Base-by-base conservation (phyloP, 2,329 filamentous ascomycete species). In the Hypoxylon sp. region DNA sequence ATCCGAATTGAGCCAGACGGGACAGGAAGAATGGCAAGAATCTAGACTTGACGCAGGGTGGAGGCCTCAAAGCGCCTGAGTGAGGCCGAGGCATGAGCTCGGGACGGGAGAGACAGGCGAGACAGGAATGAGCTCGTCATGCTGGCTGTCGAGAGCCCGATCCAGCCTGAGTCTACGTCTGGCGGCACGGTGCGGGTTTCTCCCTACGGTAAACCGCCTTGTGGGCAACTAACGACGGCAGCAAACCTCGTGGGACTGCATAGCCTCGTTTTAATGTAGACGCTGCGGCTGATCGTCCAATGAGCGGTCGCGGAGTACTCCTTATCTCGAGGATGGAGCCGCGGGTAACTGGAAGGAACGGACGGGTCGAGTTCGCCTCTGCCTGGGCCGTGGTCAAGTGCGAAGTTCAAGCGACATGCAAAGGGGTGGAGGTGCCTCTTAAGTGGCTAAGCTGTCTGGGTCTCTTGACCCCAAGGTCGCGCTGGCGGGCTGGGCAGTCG, bases 261-360 rank as follows among this genome's bases (percentile, higher is more conserved):
- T 51, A 63, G 60, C 60, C 49, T 60, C 40, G 45, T 42, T n/a
- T 48, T 18, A 35, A 48, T 50, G 52, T 43, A 43, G 50, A 57
- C 50, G 20, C 18, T 45, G 9, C 26, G 20, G n/a, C 35, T 31
- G 33, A 40, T 10, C 20, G 45, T 10, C 56, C 57, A 63, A 63
- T 63, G 6, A 48, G 26, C 17, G 33, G 23, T 13, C 21, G 21
- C 24, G 18, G 35, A 55, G 37, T 31, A 9, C 37, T n/a, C 17
- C 37, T 54, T 57, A 63, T 63, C 47, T 56, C 8, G 21, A 45
- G 37, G 46, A 54, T 29, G 55, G 46, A 37, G 52, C 52, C 45
- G 26, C 41, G 46, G 41, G 55, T 48, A 41, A 45, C 37, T 31
- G 18, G 26, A 37, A 17, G 47, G 20, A 45, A 38, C 53, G 51